phyloP scores from a whole-genome alignment of 2,329 filamentous ascomycete species.

The Calonectria ilicicola region DNA sequence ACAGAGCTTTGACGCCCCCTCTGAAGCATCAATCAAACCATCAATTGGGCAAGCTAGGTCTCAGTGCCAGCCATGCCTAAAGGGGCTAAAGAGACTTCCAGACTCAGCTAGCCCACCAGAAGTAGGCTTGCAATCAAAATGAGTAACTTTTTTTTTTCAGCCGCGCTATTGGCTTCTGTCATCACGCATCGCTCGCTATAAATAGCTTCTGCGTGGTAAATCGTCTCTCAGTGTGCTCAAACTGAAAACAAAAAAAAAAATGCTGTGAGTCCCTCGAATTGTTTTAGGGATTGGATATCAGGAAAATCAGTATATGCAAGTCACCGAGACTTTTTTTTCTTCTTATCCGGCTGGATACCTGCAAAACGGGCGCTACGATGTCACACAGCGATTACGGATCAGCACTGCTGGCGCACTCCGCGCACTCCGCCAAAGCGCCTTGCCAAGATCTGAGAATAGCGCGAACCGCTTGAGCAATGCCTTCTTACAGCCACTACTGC shows the following conservation, averaged over 20 bases:
- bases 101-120: not conserved
- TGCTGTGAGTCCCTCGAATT: not conserved
- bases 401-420: not conserved
- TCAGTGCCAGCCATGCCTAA: not conserved
- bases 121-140: conserved; percentile 4
- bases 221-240: not conserved
- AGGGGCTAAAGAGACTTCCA: conserved; percentile 1
- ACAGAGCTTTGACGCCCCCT: not conserved
- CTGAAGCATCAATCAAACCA: not conserved
- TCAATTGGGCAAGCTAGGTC: not conserved
- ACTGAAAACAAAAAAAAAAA: too few species aligned
- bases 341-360: not conserved
- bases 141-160: not conserved
- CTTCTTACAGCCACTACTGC: not conserved
- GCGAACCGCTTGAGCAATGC: too few species aligned
- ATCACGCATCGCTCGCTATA: not conserved
- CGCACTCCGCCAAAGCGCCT: not conserved
- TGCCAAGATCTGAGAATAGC: not conserved
- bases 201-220: not conserved
- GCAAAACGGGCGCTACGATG: not conserved
- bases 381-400: not conserved
- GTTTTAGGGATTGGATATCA: not conserved
- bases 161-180: not conserved
- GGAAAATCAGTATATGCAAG: not conserved
- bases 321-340: not conserved